These are phyloP conservation scores for Adenanthera pavonina DNA, from an alignment of 306 rosid species.

Conservation along the genomic window DNA sequence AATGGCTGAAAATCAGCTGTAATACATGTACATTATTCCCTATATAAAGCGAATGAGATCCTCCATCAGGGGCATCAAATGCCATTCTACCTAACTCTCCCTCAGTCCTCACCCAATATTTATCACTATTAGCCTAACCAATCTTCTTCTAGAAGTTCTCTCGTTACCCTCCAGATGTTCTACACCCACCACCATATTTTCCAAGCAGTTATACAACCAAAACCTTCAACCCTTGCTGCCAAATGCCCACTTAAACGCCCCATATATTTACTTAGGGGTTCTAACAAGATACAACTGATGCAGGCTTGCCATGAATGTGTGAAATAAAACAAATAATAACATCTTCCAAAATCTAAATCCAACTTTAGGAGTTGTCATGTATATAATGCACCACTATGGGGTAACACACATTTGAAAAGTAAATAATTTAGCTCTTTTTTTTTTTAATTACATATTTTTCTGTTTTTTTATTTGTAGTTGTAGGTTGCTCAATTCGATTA, in stretches of 20 bases:
- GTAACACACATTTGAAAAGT: conserved; percentile 14
- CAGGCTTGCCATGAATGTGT: conserved; percentile 8
- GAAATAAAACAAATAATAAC: background rate
- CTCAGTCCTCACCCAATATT: background rate
- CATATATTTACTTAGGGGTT: background rate
- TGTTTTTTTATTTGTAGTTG: background rate
- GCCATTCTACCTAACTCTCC: background rate
- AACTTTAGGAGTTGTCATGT: conserved; percentile 16
- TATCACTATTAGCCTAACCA: background rate
- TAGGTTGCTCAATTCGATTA: conserved; percentile 11
- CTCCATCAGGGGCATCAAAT: no score
- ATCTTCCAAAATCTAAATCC: conserved; percentile 7
- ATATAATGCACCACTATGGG: conserved; percentile 11
- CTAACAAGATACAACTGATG: background rate
- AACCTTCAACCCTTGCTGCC: background rate
- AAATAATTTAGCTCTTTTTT: background rate
- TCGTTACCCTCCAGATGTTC: background rate
- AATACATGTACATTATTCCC: no score
- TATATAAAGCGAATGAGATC: no score
- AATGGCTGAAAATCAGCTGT: no score
- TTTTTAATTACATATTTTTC: no score
- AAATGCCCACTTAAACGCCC: background rate
- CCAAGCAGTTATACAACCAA: background rate
- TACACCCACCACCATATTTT: background rate
- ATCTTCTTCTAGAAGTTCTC: background rate